Evolutionary conservation across 1,284 basidiomycete species (phyloP).

Genomic region (Tilletiaria anomala): DNA sequence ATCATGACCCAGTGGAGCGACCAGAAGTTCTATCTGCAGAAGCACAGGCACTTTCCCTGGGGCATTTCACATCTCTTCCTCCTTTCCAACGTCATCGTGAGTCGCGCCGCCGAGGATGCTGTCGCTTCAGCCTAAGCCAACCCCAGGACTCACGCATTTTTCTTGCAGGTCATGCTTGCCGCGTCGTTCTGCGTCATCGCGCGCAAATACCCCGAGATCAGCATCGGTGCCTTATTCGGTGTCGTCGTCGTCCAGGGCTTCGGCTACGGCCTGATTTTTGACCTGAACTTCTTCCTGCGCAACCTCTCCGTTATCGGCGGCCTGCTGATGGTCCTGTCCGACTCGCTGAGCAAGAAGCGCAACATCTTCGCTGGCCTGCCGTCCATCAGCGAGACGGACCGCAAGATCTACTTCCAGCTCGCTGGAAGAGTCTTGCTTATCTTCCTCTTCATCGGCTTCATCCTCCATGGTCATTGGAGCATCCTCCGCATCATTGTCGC

Average conservation of each 20-base stretch:
- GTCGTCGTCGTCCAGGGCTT: constrained; percentile 88
- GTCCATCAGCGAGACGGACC: constrained; percentile 72
- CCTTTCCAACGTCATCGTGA: constrained; percentile 72
- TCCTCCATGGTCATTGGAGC: constrained; percentile 82
- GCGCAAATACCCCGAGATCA: constrained; percentile 74
- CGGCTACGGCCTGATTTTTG: constrained; percentile 87
- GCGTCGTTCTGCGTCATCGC: constrained; percentile 77
- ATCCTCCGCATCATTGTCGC: constrained; percentile 72
- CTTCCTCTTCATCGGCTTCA: constrained; percentile 97
- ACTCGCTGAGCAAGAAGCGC: constrained; percentile 69
- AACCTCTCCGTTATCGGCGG: constrained; percentile 83
- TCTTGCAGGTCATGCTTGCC: too few relatives aligned
- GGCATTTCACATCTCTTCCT: constrained; percentile 87
- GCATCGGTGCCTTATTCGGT: constrained; percentile 70
- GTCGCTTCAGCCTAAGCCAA: too few relatives aligned
- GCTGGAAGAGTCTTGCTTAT: constrained; percentile 93
- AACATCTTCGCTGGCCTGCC: constrained; percentile 78
- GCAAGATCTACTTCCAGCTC: constrained; percentile 85
- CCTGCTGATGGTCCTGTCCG: constrained; percentile 93
- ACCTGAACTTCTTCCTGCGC: constrained; percentile 97
- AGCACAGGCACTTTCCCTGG: constrained; percentile 83
- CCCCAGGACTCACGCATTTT: too few relatives aligned
- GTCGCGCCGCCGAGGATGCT: constrained; percentile 72
- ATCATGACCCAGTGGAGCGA: constrained; percentile 90
- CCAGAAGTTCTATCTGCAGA: constrained; percentile 55